Base-by-base conservation (phyloP, 495 filamentous ascomycete species). In the Xylaria sp. region DNA sequence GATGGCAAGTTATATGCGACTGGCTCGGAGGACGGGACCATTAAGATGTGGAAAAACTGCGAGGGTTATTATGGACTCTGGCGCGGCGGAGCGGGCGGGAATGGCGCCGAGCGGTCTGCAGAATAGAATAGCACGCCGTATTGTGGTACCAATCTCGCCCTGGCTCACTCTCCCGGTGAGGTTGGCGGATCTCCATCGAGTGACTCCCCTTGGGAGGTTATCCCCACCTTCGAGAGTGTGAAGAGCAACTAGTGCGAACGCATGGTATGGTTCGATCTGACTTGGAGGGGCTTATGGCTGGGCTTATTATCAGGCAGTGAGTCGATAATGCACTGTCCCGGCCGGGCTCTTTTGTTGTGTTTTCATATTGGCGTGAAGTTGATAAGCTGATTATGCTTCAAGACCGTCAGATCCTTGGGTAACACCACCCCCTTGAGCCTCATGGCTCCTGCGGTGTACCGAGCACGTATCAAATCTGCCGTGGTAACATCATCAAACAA, bases 1-100 rank as follows among this genome's bases (percentile, higher is more conserved):
- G 95, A 98, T 80, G 94, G 94, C 35, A 97, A 95, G 79, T 82
- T 98, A 15, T 99, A 97, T 79, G 95, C 93, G 9, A 98, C 97
- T 1, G 96, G 94, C 33, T 97, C 94, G 52, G 96, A 99, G 76
- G 96, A 99, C 78, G 96, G 96, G 52, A 99, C 96, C 0, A 95
- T 99, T 77, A 99, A 98, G 81, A 84, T 99, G 84, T 89, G 87
- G 87, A 89, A 89, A 80, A 89, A 89, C 59, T 88, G 85, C 69
- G 82, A 86, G 40, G 87, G 87, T 0, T 83, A 82, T 61, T 89
- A 86, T 69, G 87, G 87, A 0, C 80, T 88, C 33, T 89, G 87
- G 87, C 75, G 78, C 53, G 82, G 83, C 53, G 77, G 77, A 15
- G 72, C 55, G 12, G 29, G 33, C 19, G 52, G 67, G 0, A 73